Base-by-base conservation (phyloP, 371 early-diverging fungal genomes). In the Mucor mucedo region DNA sequence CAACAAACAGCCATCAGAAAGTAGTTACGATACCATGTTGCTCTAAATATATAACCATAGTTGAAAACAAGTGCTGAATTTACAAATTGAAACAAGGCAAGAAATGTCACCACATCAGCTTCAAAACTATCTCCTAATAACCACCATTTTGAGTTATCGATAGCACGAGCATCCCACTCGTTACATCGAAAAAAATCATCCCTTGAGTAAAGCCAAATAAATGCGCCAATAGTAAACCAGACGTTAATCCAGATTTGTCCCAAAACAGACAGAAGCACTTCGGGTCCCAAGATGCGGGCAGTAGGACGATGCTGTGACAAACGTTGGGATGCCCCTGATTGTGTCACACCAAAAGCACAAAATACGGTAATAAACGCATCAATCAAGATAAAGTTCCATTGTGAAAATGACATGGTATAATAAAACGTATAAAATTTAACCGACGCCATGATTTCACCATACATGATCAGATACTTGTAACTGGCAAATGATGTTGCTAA, bases 121-220 rank as follows among this genome's bases (percentile, higher is more conserved):
- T 93, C 93, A 72, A 77, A 93, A 66, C 90, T 91, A 72, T 93
- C 93, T 29, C 88, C 92, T 9, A 91, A 72, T 41, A 91, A 72
- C 90, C 91, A 92, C 93, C 93, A 93, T 52, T 85, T 83, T 5
- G 84, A 72, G 10, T 77, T 63, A 68, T 93, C 90, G 1, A 76
- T 83, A 4, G 81, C 75, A 7, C 76, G 64, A 0, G 86, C 75
- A 63, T 91, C 87, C 70, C 89, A 92, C 70, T 91, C 90, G 70
- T 81, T 65, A 66, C 93, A 93, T 14, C 83, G 69, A 72, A 87
- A 89, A 77, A 86, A 91, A 35, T 73, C 75, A 63, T 91, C 85
- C 5, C 66, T 66, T 60, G 80, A 87, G 44, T 91, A 84, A 65
- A 89, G 62, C 63, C 82, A 78, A 7, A 72, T 69, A 45, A 83